Percentiles rank a stretch among this genome's conserved stretches.
phyloP scores from a whole-genome alignment of 257 asterid species.

The Nicotiana otophora region DNA sequence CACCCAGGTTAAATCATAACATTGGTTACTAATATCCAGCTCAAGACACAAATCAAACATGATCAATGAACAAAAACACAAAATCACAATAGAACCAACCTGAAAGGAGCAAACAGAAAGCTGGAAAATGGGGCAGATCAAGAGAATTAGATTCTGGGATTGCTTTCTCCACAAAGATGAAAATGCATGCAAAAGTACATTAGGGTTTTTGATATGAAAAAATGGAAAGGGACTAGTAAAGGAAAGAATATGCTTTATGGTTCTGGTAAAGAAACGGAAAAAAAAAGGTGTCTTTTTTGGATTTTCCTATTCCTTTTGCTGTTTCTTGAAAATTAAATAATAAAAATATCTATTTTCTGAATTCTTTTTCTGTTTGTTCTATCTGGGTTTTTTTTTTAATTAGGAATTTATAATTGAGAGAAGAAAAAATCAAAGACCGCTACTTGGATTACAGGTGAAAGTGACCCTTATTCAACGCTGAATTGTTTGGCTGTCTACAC shows the following conservation, averaged over 20 bases:
- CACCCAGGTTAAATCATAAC: background rate
- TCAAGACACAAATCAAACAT: background rate
- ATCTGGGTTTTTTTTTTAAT: background rate
- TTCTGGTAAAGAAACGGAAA: conserved; percentile 22
- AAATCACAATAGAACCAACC: conserved; percentile 19
- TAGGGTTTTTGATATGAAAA: conserved; percentile 20
- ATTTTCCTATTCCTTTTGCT: background rate
- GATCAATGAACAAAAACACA: background rate
- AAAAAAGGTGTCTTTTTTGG: background rate
- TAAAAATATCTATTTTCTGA: background rate
- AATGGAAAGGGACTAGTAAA: conserved; percentile 5
- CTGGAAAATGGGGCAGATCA: conserved; percentile 21
- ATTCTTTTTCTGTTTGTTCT: background rate
- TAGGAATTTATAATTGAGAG: background rate
- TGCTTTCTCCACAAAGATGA: conserved; percentile 6
- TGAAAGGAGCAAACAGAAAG: conserved; percentile 10
- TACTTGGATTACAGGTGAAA: conserved; percentile 9
- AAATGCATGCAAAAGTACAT: conserved; percentile 8
- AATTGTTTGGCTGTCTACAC: background rate
- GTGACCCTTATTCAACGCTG: background rate
- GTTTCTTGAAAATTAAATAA: background rate
- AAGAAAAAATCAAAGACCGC: background rate
- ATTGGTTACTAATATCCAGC: conserved; percentile 4
- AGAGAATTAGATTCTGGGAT: background rate
- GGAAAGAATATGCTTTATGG: conserved; percentile 47